Evolutionary conservation across 495 filamentous ascomycete genomes (phyloP), one percentile per base, ranked within the genome.

Genomic region (Aspergillus indologenus): DNA sequence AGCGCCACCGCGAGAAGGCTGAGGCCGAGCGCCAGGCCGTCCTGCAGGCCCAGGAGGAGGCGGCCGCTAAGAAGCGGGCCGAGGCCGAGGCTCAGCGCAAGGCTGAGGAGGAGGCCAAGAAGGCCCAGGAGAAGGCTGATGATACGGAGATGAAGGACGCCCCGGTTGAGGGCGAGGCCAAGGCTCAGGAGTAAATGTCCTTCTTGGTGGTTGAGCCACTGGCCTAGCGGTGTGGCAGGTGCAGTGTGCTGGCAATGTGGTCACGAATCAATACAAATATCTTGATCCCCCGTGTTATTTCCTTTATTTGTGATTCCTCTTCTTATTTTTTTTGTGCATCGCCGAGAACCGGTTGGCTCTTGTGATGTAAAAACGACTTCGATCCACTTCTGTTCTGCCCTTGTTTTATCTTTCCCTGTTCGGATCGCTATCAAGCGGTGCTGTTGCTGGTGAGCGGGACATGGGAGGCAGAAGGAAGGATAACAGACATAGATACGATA

Each of bases 1-100:
- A 96, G 79, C 87, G 92, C 57, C 91, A 96, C 84, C 89, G 90
- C 68, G 94, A 98, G 74, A 96, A 96, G 80, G 76, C 88, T 58
- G 91, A 98, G 69, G 87, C 87, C 58, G 92, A 97, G 76, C 89
- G 92, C 44, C 85, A 91, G 68, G 89, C 87, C 9, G 67, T 88
- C 22, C 84, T 84, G 65, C 86, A 89, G 66, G 85, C 80, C 45
- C 82, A 91, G 60, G 90, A 97, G 65, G 92, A 95, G 67, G 89
- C 87, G 56, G 85, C 86, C 57, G 88, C 90, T 7, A 86, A 87
- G 73, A 93, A 92, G 79, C 86, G 86, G 53, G 85, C 85, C 53
- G 87, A 88, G 68, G 79, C 89, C 64, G 89, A 86, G 26, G 77
- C 81, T 56, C 81, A 80, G 79, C 81, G 82, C 68, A 76, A 76